Evolutionary conservation across 176 grass and related monocot species (phyloP).

Genomic region (Aegilops umbellulata): DNA sequence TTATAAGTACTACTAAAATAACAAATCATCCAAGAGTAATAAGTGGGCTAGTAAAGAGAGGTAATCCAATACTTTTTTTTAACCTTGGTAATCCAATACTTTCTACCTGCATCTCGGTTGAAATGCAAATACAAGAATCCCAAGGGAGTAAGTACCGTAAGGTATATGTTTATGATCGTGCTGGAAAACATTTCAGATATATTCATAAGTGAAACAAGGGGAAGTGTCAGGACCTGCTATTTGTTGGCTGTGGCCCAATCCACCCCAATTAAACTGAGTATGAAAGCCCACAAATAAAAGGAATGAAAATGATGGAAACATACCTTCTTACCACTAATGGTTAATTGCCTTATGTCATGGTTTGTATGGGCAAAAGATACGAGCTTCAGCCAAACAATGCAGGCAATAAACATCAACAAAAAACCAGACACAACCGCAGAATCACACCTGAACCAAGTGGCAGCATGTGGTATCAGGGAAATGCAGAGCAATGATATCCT

Average conservation of each 20-base stretch:
- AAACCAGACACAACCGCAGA: constrained; percentile 95
- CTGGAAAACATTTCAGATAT: neutral
- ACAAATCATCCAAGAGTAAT: neutral
- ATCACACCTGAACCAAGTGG: constrained; percentile 66
- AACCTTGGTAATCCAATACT: neutral
- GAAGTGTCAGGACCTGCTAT: neutral
- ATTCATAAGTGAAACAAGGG: neutral
- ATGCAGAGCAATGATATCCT: neutral
- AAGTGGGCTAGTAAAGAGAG: neutral
- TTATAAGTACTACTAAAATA: neutral
- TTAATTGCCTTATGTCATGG: constrained; percentile 82
- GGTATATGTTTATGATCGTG: neutral
- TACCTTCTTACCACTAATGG: constrained; percentile 69
- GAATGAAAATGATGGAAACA: constrained; percentile 20
- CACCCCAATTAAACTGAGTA: neutral
- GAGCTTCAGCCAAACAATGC: constrained; percentile 93
- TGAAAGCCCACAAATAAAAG: neutral
- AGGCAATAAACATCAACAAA: constrained; percentile 82
- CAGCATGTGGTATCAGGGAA: constrained; percentile 22
- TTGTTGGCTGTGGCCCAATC: neutral
- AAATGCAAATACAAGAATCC: neutral
- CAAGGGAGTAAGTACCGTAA: neutral
- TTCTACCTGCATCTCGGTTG: neutral
- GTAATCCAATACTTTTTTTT: neutral
- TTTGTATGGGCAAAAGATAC: constrained; percentile 97